Percentiles rank a stretch among this genome's conserved stretches.
Conservation (phyloP, 1,284 basidiomycete species). For the Phylloboletellus chloephorus region DNA sequence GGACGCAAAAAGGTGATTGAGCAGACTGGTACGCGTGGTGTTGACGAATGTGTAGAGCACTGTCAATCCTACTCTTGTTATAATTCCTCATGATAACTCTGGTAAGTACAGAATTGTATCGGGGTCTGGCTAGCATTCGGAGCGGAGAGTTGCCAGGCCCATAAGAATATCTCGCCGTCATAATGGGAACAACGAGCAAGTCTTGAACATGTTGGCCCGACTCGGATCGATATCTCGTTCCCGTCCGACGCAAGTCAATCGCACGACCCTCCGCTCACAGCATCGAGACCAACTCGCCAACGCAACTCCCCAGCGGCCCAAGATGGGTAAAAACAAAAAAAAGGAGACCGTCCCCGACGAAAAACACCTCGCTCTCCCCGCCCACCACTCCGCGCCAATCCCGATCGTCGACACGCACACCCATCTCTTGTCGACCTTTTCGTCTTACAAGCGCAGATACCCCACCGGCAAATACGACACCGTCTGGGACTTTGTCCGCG, state of each 20-base stretch:
- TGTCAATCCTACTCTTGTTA: too few species aligned
- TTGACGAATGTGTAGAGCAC: too few species aligned
- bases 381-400: slow-evolving; percentile 19
- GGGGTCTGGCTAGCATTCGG: too few species aligned
- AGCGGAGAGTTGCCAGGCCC: too few species aligned
- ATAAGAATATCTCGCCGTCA: too few species aligned
- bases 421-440: slow-evolving; percentile 67
- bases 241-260: slow-evolving; percentile 1
- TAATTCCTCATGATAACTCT: too few species aligned
- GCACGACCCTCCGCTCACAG: slow-evolving; percentile 4
- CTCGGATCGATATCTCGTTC: background rate
- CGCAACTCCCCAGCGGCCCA: background rate
- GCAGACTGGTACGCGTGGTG: too few species aligned
- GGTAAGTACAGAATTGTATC: too few species aligned
- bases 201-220: too few species aligned
- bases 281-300: background rate
- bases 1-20: too few species aligned
- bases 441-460: slow-evolving; percentile 55
- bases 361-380: slow-evolving; percentile 28
- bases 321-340: slow-evolving; percentile 29
- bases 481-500: slow-evolving; percentile 61
- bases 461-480: slow-evolving; percentile 45
- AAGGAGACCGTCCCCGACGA: slow-evolving; percentile 29
- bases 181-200: too few species aligned
- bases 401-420: slow-evolving; percentile 77